phyloP scores from a whole-genome alignment of 169 alveolate species.

The Miamiensis avidus region DNA sequence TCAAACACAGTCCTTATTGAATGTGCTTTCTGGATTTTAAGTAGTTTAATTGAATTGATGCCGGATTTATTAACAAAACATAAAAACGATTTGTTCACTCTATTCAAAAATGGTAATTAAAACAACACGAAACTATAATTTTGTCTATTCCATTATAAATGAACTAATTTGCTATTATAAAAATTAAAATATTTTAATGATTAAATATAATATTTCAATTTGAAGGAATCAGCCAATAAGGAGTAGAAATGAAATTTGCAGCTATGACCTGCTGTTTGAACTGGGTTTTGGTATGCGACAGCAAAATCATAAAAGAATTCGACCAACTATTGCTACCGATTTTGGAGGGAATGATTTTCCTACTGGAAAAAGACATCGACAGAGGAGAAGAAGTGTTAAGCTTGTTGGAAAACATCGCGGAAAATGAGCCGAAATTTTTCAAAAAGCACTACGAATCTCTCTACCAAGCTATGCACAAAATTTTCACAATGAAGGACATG shows the following conservation, averaged over 20 bases:
- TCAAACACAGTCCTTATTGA: neutral
- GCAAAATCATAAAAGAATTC: neutral
- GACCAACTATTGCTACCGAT: neutral
- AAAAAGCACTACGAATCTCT: neutral
- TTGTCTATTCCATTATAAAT: too few relatives aligned
- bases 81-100: neutral
- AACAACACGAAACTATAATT: too few relatives aligned
- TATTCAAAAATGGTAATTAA: neutral
- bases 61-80: neutral
- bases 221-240: neutral
- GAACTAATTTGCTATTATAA: too few relatives aligned
- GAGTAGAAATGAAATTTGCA: neutral
- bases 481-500: neutral
- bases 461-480: neutral
- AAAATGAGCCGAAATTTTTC: conserved; percentile 80
- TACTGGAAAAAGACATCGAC: conserved; percentile 54
- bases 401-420: conserved; percentile 77
- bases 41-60: too few relatives aligned
- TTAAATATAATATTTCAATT: too few relatives aligned
- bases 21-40: neutral
- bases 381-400: conserved; percentile 71
- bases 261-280: neutral
- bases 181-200: too few relatives aligned
- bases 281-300: neutral
- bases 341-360: neutral